Percentiles rank a stretch among this genome's conserved stretches.
These are phyloP conservation scores for Spinellus fusiger DNA, from an alignment of 192 early-diverging fungal genomes.

Conservation along the genomic window DNA sequence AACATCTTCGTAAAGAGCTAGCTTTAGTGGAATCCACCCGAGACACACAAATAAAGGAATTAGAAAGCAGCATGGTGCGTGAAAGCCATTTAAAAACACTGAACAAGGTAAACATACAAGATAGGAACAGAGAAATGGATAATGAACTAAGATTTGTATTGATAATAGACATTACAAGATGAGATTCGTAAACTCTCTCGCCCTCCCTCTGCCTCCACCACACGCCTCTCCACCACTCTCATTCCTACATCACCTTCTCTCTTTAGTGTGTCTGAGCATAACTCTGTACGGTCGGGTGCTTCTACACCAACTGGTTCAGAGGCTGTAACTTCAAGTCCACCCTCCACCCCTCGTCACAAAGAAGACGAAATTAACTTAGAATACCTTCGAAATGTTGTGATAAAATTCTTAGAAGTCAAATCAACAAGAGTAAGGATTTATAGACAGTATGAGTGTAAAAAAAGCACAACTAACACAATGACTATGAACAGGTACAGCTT, in stretches of 20 bases:
- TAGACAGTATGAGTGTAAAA: background rate
- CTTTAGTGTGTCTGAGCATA: background rate
- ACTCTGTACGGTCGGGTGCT: background rate
- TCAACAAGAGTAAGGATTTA: conserved; percentile 52
- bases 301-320: background rate
- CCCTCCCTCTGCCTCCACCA: conserved; percentile 8
- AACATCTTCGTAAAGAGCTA: conserved; percentile 29
- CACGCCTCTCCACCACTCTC: background rate
- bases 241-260: background rate
- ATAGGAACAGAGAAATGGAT: too few relatives aligned
- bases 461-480: background rate
- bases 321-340: background rate
- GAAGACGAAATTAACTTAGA: conserved; percentile 63
- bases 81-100: conserved; percentile 64
- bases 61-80: conserved; percentile 61
- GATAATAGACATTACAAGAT: conserved; percentile 63
- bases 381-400: conserved; percentile 65
- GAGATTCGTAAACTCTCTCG: conserved; percentile 67
- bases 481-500: conserved; percentile 43
- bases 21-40: conserved; percentile 43
- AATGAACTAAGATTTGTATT: background rate
- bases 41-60: conserved; percentile 52
- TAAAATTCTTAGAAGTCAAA: conserved; percentile 72
- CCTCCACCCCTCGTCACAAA: background rate
- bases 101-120: conserved; percentile 59